phyloP scores from a whole-genome alignment of 257 asterid species.

The Solanum microdontum region DNA sequence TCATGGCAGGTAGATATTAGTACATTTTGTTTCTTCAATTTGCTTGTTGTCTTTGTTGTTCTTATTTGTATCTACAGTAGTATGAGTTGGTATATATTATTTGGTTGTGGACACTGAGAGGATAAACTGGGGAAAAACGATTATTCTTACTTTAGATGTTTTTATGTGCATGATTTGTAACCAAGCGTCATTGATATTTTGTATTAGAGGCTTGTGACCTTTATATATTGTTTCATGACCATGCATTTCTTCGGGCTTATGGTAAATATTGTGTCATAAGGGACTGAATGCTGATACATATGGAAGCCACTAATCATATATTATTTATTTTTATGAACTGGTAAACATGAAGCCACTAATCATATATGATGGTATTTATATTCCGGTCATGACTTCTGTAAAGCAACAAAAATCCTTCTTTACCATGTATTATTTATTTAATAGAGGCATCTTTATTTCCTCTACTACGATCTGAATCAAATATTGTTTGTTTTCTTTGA shows the following conservation, averaged over 20 bases:
- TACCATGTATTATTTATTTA: not conserved
- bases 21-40: not conserved
- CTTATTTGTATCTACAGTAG: not conserved
- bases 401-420: not conserved
- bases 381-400: not conserved
- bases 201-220: not conserved
- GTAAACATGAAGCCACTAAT: not conserved
- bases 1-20: slow-evolving; percentile 69
- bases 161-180: not conserved
- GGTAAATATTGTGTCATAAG: not conserved
- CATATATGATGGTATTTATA: not conserved
- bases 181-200: not conserved
- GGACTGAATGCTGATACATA: not conserved
- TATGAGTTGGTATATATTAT: not conserved
- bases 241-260: not conserved
- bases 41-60: not conserved
- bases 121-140: not conserved
- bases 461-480: not conserved
- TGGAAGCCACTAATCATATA: not conserved
- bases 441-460: not conserved
- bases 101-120: not conserved
- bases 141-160: not conserved
- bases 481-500: not conserved
- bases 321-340: not conserved
- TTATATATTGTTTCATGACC: not conserved